Conservation (phyloP, 176 grass and related monocot genomes). For the Musa beccarii region DNA sequence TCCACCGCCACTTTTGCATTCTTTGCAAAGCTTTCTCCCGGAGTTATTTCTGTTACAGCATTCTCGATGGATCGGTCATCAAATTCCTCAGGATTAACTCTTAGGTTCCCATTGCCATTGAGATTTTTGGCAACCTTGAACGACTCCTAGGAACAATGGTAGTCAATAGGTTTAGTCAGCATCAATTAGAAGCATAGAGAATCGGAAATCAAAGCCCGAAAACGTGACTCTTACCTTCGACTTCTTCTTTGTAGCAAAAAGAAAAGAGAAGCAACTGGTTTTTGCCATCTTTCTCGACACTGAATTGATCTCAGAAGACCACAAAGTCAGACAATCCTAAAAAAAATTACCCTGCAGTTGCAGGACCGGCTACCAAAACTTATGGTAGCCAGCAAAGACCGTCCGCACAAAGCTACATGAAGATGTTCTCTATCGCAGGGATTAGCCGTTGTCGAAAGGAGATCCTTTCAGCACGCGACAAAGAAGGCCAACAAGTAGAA, state of each 20-base stretch:
- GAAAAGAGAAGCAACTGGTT: conserved; percentile 50
- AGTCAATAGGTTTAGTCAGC: background rate
- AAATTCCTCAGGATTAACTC: conserved; percentile 72
- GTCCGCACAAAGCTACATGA: background rate
- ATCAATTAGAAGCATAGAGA: background rate
- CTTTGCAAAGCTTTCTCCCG: background rate
- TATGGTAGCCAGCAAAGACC: background rate
- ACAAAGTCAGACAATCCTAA: background rate
- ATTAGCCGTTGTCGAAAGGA: conserved; percentile 73
- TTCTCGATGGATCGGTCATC: conserved; percentile 10
- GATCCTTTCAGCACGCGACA: conserved; percentile 23
- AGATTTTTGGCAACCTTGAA: conserved; percentile 21
- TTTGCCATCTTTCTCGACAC: conserved; percentile 36
- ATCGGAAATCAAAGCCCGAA: background rate
- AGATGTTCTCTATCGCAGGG: background rate
- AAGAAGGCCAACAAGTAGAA: conserved; percentile 17
- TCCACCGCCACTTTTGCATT: background rate
- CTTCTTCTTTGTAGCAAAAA: conserved; percentile 50
- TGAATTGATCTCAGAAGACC: background rate
- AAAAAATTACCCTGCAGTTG: background rate
- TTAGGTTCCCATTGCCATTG: conserved; percentile 28
- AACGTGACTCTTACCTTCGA: conserved; percentile 28
- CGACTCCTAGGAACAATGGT: conserved; percentile 25
- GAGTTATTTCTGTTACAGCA: background rate
- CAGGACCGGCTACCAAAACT: background rate